Base-by-base conservation (phyloP, 2,329 filamentous ascomycete genomes). In the Cladophialophora yegresii region DNA sequence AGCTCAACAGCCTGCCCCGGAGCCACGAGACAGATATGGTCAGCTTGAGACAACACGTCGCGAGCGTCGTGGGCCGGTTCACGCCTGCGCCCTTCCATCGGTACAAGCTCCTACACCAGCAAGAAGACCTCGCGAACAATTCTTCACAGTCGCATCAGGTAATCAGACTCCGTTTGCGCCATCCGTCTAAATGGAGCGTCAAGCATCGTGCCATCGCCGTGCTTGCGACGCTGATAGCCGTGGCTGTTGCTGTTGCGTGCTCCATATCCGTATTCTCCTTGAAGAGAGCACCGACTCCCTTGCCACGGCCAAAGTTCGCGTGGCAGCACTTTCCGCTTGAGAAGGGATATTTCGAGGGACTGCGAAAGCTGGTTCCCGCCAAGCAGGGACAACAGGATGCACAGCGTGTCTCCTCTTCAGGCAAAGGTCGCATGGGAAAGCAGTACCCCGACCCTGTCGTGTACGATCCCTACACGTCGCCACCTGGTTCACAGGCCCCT, bases 291-390 rank as follows among this genome's bases (percentile, higher is more conserved):
- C 26, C 51, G 30, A 0, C 23, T 54, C 8, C 28, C 10, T 23
- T 8, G 12, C 51, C 51, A 9, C 51, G 2, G 16, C 51, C 51
- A 32, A 1, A 33, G 51, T 54, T 54, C 28, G 13, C 28, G n/a
- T 54, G 51, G 51, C 51, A 54, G 51, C 16, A 12, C 10, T 54
- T 54, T 54, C 51, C 23, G 28, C 9, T 32, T 13, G 51, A 54
- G 16, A 16, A 54, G 28, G 51, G 51, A 20, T 54, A 54, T 33
- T 54, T 54, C 13, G 12, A 54, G 5, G 51, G 51, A 33, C 33
- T 54, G 51, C 23, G 51, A 54, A 54, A 30, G 51, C 28, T 54
- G 23, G 51, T 54, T 20, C 28, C 51, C 36, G 13, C 51, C 12
- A 33, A n/a, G 10, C 28, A 33, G 33, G 47, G 13, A 28, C 20